Conservation (phyloP, 1,284 basidiomycete genomes). For the Cryptococcus sp. region DNA sequence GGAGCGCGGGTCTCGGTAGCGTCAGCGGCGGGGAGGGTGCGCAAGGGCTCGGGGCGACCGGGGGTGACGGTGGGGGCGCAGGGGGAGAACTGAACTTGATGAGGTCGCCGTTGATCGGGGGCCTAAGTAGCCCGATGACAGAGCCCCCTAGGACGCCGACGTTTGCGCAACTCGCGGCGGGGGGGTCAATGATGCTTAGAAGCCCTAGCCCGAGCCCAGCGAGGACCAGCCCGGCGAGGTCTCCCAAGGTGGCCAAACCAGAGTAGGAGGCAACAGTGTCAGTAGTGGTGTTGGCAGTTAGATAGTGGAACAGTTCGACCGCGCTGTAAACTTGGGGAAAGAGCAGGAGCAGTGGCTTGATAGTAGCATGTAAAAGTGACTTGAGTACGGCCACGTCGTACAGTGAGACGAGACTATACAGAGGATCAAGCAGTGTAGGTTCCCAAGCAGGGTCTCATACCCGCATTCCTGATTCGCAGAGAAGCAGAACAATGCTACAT, state of each 20-base stretch:
- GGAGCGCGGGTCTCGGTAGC: neutral
- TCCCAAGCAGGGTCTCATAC: neutral
- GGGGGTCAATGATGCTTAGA: neutral
- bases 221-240: slow-evolving; percentile 5
- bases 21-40: too few relatives aligned
- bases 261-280: neutral
- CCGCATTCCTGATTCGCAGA: too few relatives aligned
- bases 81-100: slow-evolving; percentile 4
- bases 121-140: neutral
- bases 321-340: too few relatives aligned
- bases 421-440: neutral
- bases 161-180: slow-evolving; percentile 16
- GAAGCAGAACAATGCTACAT: too few relatives aligned
- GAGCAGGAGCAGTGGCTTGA: too few relatives aligned
- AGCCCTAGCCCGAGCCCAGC: slow-evolving; percentile 5
- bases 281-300: too few relatives aligned
- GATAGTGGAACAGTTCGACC: too few relatives aligned
- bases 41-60: too few relatives aligned
- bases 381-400: neutral
- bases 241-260: slow-evolving; percentile 13
- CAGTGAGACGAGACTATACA: neutral
- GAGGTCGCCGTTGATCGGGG: slow-evolving; percentile 5
- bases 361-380: neutral
- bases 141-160: slow-evolving; percentile 11
- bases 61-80: neutral